Evolutionary conservation across 805 yeast species (phyloP).

Genomic region (Saccharomycopsis microspora): DNA sequence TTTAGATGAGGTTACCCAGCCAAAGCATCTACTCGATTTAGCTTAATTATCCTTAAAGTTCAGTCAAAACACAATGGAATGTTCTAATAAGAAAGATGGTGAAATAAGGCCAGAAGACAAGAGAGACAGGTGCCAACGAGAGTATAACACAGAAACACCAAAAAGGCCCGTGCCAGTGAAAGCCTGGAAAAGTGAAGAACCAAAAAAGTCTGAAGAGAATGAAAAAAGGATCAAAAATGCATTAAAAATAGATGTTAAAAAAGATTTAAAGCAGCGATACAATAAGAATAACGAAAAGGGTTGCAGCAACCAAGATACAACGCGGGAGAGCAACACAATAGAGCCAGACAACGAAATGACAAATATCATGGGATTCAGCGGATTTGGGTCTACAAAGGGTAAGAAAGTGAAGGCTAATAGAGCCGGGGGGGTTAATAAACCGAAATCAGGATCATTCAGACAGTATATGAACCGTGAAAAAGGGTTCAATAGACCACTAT

Average conservation of each 20-base stretch:
- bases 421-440: constrained; percentile 30
- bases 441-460: constrained; percentile 33
- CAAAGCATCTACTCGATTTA: no score
- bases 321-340: no score
- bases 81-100: no score
- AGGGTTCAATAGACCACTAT: constrained; percentile 44
- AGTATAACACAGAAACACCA: no score
- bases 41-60: no score
- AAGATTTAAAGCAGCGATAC: background rate
- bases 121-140: background rate
- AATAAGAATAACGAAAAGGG: background rate
- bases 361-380: constrained; percentile 46
- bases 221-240: background rate
- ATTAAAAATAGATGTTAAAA: background rate
- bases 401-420: constrained; percentile 40
- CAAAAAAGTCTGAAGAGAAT: background rate
- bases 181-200: background rate
- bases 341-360: constrained; percentile 21
- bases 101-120: background rate
- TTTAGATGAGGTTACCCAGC: no score
- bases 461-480: constrained; percentile 49
- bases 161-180: background rate
- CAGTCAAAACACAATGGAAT: no score
- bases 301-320: background rate
- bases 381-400: constrained; percentile 44